Evolutionary conservation across 2,329 filamentous ascomycete species (phyloP), one percentile per base, ranked within the genome.

Genomic region (Aspergillus caelatus): DNA sequence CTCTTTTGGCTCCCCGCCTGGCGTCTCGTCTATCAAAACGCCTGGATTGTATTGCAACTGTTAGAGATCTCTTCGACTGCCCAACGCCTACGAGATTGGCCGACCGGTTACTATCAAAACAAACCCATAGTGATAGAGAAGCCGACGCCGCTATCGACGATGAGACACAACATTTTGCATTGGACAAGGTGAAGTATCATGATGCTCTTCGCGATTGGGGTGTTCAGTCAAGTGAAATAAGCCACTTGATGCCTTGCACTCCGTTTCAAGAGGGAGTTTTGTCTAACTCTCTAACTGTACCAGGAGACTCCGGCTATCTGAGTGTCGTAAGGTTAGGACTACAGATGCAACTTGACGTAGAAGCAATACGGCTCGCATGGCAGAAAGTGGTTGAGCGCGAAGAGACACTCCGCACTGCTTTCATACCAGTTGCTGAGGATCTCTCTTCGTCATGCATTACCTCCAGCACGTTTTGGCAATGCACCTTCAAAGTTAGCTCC

Each of bases 121-220:
- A 41, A 41, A 3, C 39, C 2, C 7, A 41, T 41, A n/a, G 39
- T 19, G 10, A 19, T 16, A 3, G 7, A 7, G 16, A 41, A 41
- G 39, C 8, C 39, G n/a, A 41, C 19, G 2, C 16, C 1, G 1
- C 39, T 9, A 41, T 3, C 8, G 7, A 41, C 3, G 36, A 8
- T 0, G 6, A 41, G 1, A 2, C 16, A 19, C 6, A n/a, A 41
- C 16, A 19, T 2, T n/a, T 0, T n/a, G 2, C 16, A 16, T 41
- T 41, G 7, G 39, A 41, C 39, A 41, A n/a, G 39, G 39, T 41
- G 16, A 9, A 41, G 39, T 4, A 41, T n/a, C 39, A 41, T 8
- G 7, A 41, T 41, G 9, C 3, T 10, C 39, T 41, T 9, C 39
- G 16, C 16, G 39, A 41, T 8, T 41, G 39, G 39, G 39, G 16